These are phyloP conservation scores for Gastrolobium villosum DNA, from an alignment of 306 rosid genomes.

Conservation along the genomic window DNA sequence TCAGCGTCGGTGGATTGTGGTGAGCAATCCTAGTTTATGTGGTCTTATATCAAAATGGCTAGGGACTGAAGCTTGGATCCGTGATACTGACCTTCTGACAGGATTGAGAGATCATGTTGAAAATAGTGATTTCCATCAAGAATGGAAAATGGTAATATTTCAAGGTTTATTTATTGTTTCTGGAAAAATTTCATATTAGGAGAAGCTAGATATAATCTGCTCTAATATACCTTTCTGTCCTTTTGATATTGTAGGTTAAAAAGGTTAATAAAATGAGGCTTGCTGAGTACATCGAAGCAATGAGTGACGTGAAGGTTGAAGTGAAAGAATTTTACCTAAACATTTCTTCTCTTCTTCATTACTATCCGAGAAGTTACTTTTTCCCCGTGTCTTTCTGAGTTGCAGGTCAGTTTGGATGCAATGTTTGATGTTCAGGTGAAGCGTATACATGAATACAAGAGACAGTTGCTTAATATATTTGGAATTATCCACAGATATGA, in stretches of 20 bases:
- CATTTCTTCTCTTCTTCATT: conserved; percentile 26
- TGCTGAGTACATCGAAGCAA: conserved; percentile 78
- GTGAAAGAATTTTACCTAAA: conserved; percentile 28
- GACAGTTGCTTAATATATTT: conserved; percentile 78
- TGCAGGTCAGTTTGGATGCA: conserved; percentile 84
- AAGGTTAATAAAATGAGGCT: conserved; percentile 79
- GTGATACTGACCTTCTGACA: conserved; percentile 69
- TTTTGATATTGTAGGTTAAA: conserved; percentile 63
- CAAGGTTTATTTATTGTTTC: conserved; percentile 23
- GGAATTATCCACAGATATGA: conserved; percentile 82
- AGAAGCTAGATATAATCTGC: conserved; percentile 37
- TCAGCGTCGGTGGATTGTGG: conserved; percentile 89
- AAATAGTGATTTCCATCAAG: conserved; percentile 62
- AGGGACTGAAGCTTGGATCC: conserved; percentile 84
- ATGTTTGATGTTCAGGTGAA: conserved; percentile 88
- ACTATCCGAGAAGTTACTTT: conserved; percentile 43
- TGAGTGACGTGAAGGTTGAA: conserved; percentile 77
- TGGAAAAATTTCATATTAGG: conserved; percentile 33
- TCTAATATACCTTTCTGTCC: conserved; percentile 28
- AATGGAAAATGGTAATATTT: conserved; percentile 73
- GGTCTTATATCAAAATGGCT: conserved; percentile 79
- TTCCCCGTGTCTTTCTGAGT: conserved; percentile 35
- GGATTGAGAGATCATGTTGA: conserved; percentile 68
- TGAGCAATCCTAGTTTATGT: conserved; percentile 77
- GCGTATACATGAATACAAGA: conserved; percentile 85